Evolutionary conservation across 2,329 filamentous ascomycete species (phyloP), one percentile per base, ranked within the genome.

Genomic region (Epichloe uncinata): DNA sequence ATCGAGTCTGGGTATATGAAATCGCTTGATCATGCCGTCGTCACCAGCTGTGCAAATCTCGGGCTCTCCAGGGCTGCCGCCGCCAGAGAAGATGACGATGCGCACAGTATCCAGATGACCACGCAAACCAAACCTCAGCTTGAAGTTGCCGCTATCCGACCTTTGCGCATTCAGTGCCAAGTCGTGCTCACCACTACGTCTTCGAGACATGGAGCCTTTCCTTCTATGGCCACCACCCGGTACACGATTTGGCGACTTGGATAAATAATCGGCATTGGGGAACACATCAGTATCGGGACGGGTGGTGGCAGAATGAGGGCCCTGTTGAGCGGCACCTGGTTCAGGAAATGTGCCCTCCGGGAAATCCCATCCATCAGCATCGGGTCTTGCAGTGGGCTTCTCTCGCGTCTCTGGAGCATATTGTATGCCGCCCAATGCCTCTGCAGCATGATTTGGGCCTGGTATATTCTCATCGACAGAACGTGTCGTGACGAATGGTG

Each of bases 21-120:
- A 98, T 48, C 93, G 81, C 67, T 98, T 98, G 64, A 98, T 86
- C 59, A 91, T 85, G 51, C 91, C 91, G 63, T 98, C 93, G 60
- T 98, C 93, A 50, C 91, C 88, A 46, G 87, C 88, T 3, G 91
- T 98, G 68, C 91, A 97, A 49, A 98, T 91, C 66, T 98, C 93
- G 2, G 93, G 93, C 63, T 98, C 93, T 3, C 87, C 88, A 3
- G 90, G 90, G 61, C 89, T 96, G 53, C 93, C 93, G 41, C 93
- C 93, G 22, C 93, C 93, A 1, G 90, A 97, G 68, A 98, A 98
- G 55, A 96, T 95, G 52, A 97, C 87, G 1, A 88, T 88, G 40
- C 93, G 84, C 5, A 98, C 88, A 3, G 94, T 90, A 63, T 97
- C 89, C 2, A 98, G 76, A 65, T 98, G 93, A 2, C 93, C 93